These are phyloP conservation scores for Podospora fimiseda DNA, from an alignment of 495 filamentous ascomycete species.

Conservation along the genomic window DNA sequence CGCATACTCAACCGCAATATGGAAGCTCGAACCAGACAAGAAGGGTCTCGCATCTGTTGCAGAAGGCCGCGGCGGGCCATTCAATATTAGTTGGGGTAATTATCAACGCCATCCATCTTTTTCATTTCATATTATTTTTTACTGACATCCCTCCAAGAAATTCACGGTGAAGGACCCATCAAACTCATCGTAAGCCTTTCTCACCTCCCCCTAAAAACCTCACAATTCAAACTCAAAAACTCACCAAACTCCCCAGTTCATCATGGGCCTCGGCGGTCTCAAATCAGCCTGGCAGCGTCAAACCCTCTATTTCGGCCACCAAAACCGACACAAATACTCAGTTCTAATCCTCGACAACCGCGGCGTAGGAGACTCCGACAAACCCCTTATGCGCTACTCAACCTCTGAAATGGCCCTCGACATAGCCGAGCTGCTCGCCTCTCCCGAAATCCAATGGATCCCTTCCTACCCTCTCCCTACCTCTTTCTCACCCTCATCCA, in stretches of 20 bases:
- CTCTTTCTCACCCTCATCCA: constrained; percentile 14
- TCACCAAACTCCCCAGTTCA: constrained; percentile 49
- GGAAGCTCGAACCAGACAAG: constrained; percentile 55
- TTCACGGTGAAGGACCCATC: constrained; percentile 67
- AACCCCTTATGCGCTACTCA: constrained; percentile 63
- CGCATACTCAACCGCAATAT: constrained; percentile 46
- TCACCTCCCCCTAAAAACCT: no score
- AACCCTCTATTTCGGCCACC: constrained; percentile 68
- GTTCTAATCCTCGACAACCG: constrained; percentile 72
- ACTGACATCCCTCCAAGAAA: constrained; percentile 39
- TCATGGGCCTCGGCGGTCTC: constrained; percentile 58
- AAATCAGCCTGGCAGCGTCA: constrained; percentile 69
- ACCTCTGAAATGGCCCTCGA: constrained; percentile 73
- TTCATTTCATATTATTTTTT: no score
- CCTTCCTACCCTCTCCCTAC: constrained; percentile 15
- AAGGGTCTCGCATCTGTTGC: constrained; percentile 57
- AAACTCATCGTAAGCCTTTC: constrained; percentile 59
- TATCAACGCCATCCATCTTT: no score
- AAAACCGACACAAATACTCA: constrained; percentile 57
- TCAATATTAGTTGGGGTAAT: constrained; percentile 55
- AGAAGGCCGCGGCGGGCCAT: constrained; percentile 56
- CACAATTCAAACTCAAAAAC: no score
- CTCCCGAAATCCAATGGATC: constrained; percentile 56
- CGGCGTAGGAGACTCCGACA: constrained; percentile 71
- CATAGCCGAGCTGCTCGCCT: constrained; percentile 58